Conservation (phyloP, 2,329 filamentous ascomycete species). For the Pseudopithomyces maydicus region DNA sequence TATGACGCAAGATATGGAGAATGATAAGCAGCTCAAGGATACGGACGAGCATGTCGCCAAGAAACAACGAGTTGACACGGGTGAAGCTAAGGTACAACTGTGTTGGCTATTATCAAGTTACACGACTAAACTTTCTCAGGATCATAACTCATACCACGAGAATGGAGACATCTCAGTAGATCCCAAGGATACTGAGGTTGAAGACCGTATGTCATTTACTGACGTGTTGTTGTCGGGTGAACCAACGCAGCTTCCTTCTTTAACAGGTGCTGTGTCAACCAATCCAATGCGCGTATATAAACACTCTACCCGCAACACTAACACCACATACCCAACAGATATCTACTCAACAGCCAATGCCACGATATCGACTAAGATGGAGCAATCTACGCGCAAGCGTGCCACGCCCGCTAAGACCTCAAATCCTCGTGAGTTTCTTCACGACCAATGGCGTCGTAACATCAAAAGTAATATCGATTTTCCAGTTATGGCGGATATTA, state of each 20-base stretch:
- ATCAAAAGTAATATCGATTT: not conserved
- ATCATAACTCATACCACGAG: too few species aligned
- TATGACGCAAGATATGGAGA: too few species aligned
- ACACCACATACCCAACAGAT: not conserved
- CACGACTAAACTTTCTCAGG: too few species aligned
- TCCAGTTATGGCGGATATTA: not conserved
- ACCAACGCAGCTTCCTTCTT: not conserved
- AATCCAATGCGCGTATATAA: too few species aligned
- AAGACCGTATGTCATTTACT: not conserved
- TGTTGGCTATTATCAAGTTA: too few species aligned
- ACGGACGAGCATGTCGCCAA: not conserved
- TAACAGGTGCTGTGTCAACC: not conserved
- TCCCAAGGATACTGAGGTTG: too few species aligned
- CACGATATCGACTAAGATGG: not conserved
- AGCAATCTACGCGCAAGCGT: too few species aligned
- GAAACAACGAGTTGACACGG: not conserved
- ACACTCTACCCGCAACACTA: too few species aligned
- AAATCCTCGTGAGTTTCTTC: too few species aligned
- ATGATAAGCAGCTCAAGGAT: too few species aligned
- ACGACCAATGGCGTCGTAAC: not conserved
- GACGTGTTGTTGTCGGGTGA: not conserved
- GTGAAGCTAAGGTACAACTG: not conserved
- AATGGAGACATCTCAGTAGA: not conserved
- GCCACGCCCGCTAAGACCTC: too few species aligned
- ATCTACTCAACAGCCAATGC: too few species aligned